phyloP scores from a whole-genome alignment of 805 yeast species.

The Blastobotrys attinorum region DNA sequence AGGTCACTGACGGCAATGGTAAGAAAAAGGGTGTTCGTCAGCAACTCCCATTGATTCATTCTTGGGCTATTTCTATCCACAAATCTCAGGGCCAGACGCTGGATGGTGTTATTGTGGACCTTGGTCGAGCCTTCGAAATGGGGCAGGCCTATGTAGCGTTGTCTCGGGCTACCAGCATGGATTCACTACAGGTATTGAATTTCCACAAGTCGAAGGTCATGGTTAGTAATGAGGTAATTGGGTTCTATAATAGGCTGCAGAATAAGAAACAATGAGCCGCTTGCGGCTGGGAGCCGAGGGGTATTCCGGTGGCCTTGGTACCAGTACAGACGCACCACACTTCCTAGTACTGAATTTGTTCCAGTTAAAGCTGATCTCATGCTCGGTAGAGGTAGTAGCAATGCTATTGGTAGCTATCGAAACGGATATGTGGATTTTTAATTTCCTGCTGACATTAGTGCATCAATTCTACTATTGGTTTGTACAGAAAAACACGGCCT shows the following conservation, averaged over 20 bases:
- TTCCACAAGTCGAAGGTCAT: slow-evolving; percentile 57
- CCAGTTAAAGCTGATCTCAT: no score
- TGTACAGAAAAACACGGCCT: no score
- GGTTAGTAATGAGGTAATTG: slow-evolving; percentile 62
- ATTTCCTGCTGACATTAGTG: no score
- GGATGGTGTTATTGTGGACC: slow-evolving; percentile 67
- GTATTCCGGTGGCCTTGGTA: no score
- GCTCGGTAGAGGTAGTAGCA: no score
- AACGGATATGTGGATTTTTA: no score
- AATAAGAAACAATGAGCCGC: no score
- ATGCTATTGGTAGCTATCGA: no score
- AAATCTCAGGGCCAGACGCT: slow-evolving; percentile 93
- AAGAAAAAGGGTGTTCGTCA: slow-evolving; percentile 34
- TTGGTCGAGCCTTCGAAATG: slow-evolving; percentile 67
- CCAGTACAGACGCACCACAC: no score
- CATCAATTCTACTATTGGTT: no score
- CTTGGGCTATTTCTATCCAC: slow-evolving; percentile 95
- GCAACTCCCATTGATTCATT: slow-evolving; percentile 78
- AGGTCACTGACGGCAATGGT: slow-evolving; percentile 30
- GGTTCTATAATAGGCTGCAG: slow-evolving; percentile 44
- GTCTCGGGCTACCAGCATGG: slow-evolving; percentile 78
- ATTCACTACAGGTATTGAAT: slow-evolving; percentile 72
- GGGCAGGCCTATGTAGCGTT: slow-evolving; percentile 97
- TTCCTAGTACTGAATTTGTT: no score
- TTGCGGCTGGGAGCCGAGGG: no score